phyloP scores from a whole-genome alignment of 108 stramenopile species.

The Skeletonema marinoi region DNA sequence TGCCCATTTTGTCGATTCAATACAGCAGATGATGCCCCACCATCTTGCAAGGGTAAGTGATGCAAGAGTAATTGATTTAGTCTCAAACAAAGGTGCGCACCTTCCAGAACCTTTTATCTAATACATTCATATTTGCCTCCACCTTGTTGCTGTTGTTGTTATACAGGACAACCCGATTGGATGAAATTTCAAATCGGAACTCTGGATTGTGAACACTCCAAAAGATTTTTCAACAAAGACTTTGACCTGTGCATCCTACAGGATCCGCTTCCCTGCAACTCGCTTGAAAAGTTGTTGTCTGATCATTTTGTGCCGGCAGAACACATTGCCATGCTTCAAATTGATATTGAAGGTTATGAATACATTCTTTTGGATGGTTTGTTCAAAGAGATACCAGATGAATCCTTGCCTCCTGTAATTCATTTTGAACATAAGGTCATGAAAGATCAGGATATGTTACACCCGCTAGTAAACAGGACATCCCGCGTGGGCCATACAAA shows the following conservation, averaged over 20 bases:
- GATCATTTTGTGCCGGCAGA: neutral
- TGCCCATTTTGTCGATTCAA: slow-evolving; percentile 5
- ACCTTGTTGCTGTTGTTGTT: too few species aligned
- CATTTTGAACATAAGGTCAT: slow-evolving; percentile 14
- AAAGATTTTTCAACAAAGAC: neutral
- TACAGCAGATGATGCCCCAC: neutral
- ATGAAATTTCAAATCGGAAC: neutral
- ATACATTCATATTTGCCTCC: too few species aligned
- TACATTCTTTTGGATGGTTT: neutral
- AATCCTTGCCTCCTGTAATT: neutral
- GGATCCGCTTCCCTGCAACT: neutral
- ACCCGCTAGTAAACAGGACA: neutral
- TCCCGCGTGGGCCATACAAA: neutral
- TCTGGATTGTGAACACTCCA: slow-evolving; percentile 2
- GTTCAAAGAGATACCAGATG: neutral
- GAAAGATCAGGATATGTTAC: neutral
- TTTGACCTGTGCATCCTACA: neutral
- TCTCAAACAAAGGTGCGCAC: too few species aligned
- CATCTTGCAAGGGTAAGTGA: neutral
- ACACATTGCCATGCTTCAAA: slow-evolving; percentile 1
- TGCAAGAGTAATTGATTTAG: neutral
- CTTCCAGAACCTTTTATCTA: too few species aligned
- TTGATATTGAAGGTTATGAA: slow-evolving; percentile 4
- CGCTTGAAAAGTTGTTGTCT: neutral
- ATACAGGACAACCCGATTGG: neutral